Conservation (phyloP, 129 eudicot species). For the Centella asiatica region DNA sequence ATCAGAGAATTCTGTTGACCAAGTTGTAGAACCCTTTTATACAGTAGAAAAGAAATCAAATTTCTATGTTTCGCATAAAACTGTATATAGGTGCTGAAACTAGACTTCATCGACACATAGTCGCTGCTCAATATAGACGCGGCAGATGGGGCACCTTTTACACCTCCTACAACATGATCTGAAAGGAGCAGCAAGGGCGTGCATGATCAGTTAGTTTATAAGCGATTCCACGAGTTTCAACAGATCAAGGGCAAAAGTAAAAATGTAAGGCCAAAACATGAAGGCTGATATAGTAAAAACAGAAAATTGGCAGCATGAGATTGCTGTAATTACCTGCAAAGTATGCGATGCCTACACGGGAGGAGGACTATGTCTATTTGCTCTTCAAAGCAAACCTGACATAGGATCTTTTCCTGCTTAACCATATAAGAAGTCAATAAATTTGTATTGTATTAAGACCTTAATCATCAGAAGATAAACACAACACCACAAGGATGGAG, state of each 20-base stretch:
- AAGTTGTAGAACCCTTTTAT: too few relatives aligned
- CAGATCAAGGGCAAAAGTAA: too few relatives aligned
- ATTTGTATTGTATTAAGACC: neutral
- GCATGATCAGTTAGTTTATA: conserved; percentile 5
- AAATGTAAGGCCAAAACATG: too few relatives aligned
- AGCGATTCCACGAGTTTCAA: neutral
- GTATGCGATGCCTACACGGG: conserved; percentile 81
- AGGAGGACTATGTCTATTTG: conserved; percentile 75
- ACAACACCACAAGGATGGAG: neutral
- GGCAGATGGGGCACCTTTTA: conserved; percentile 81
- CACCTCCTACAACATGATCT: conserved; percentile 70
- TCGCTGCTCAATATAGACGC: conserved; percentile 64
- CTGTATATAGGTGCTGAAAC: neutral
- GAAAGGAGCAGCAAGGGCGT: conserved; percentile 9
- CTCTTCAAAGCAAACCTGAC: conserved; percentile 83
- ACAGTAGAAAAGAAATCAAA: too few relatives aligned
- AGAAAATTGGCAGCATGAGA: neutral
- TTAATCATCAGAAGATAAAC: neutral
- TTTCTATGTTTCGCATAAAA: too few relatives aligned
- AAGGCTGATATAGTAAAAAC: too few relatives aligned
- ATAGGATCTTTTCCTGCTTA: conserved; percentile 78
- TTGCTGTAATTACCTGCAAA: conserved; percentile 55
- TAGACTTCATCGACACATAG: conserved; percentile 58
- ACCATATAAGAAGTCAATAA: conserved; percentile 11
- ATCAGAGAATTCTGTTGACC: too few relatives aligned